Percentiles rank a stretch among this genome's conserved stretches.
phyloP scores from a whole-genome alignment of 495 filamentous ascomycete species.

The Aspergillus saccharolyticus region DNA sequence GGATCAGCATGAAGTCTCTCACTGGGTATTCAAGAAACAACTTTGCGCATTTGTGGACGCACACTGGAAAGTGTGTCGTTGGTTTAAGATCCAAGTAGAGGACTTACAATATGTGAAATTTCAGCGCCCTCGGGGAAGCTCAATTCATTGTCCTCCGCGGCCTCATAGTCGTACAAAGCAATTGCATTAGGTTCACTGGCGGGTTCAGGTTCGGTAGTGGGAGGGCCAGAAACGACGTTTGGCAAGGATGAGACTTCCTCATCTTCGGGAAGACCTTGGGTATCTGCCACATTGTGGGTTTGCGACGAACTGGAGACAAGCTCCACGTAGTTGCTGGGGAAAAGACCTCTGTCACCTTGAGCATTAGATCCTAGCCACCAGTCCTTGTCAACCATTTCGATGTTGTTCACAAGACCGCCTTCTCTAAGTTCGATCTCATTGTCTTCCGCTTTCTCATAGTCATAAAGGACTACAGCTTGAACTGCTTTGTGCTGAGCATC shows the following conservation, averaged over 20 bases:
- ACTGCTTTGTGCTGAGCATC: conserved; percentile 43
- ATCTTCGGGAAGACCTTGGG: conserved; percentile 23
- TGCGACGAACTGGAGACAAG: conserved; percentile 57
- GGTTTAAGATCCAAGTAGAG: no score
- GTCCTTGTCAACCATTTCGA: conserved; percentile 94
- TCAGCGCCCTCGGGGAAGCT: conserved; percentile 86
- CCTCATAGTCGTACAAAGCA: conserved; percentile 94
- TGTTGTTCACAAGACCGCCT: conserved; percentile 85
- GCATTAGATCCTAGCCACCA: conserved; percentile 95
- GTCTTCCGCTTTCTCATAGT: conserved; percentile 95
- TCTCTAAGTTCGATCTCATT: conserved; percentile 93
- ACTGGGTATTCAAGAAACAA: no score
- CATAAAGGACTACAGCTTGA: conserved; percentile 78
- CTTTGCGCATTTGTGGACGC: no score
- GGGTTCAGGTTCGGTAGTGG: conserved; percentile 6
- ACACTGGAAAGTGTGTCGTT: no score
- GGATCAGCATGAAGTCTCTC: background rate
- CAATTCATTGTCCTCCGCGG: conserved; percentile 94
- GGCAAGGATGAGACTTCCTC: conserved; percentile 24
- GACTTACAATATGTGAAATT: conserved; percentile 61
- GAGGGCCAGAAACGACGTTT: conserved; percentile 17
- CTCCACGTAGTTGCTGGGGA: conserved; percentile 96
- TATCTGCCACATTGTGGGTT: conserved; percentile 17
- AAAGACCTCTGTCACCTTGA: conserved; percentile 77
- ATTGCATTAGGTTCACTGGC: conserved; percentile 60